Base-by-base conservation (phyloP, 495 filamentous ascomycete genomes). In the Sordaria brevicollis region DNA sequence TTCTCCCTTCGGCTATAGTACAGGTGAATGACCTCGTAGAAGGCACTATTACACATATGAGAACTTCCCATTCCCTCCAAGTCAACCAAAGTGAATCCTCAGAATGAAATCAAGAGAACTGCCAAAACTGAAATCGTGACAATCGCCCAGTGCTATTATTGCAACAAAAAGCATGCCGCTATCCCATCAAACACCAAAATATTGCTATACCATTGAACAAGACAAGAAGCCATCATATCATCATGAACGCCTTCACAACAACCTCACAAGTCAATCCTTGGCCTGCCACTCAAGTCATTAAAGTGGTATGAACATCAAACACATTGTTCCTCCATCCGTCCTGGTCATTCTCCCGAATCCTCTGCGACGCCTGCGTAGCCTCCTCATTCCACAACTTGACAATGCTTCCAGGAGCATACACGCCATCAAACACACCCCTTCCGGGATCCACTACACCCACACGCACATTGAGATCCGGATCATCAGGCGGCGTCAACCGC, bases 301-400 rank as follows among this genome's bases (percentile, higher is more conserved):
- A 67, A 5, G 68, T 69, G 3, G 80, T 77, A 21, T 81, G 83
- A 7, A 93, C 86, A 79, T 95, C 88, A 79, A 98, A 97, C 19
- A 97, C 89, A 41, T 86, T 89, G 79, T 97, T 97, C 49, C 91
- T 82, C 94, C 94, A 97, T 0, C 91, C 91, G 66, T 89, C 89
- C 34, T 89, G 86, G 49, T 90, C 86, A 43, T 82, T 80, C 71
- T 83, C 78, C n/a, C 81, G 77, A 37, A 91, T 84, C 39, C 85
- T 80, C 76, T 91, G 88, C 1, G 77, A 79, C 3, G 92, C 93
- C 70, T 84, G 81, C 35, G 79, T 79, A 1, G 89, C 92, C 77
- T 96, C 90, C 43, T 93, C 91, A 69, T 93, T 86, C 92, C 93
- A 97, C 29, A 94, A 76, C 81, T 92, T 93, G 37, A 94, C 90